Evolutionary conservation across 2,329 filamentous ascomycete genomes (phyloP), one percentile per base, ranked within the genome.

Genomic region (Colletotrichum lindemuthianum): DNA sequence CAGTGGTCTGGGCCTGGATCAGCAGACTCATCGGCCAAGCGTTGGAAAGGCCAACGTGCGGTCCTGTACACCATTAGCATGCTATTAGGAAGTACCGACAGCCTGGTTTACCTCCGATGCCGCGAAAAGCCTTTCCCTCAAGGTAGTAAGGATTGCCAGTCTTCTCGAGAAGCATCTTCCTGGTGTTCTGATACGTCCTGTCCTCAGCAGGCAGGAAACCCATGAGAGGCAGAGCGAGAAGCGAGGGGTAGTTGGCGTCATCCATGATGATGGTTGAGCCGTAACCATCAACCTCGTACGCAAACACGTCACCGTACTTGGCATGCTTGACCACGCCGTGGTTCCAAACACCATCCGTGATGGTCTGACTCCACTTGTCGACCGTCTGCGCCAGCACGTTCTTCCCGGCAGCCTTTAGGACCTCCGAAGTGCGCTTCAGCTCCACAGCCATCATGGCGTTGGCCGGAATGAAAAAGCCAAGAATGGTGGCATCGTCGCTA

Each of bases 21-120:
- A 99, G 83, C 67, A 97, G 81, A 74, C 92, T 96, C 93, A 99
- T 98, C 0, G 96, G 96, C 96, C 96, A 99, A 8, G 95, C 96
- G 69, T 97, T 92, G 71, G 87, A 82, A n/a, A 97, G 80, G 0
- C 96, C 96, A 69, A 97, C 91, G 72, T 88, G 88, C 7, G 86
- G 87, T 5, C 86, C 86, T 76, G 36, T 13, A 15, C 11, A 47
- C 15, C 10, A 16, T 61, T 11, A 48, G 13, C 33, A 53, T 39
- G 2, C 8, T 5, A 13, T 5, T 10, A 16, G 10, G 2, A 9
- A 5, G 15, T 15, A 2, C 10, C 1, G 24, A 7, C 7, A 57
- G 48, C 6, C 66, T n/a, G 24, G 73, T 84, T 73, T 75, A 88
- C 93, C 96, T 70, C 96, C 96, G 70, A 99, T 97, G 7, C 96